Conservation (phyloP, 2,329 filamentous ascomycete species). For the Rutstroemia sp. region DNA sequence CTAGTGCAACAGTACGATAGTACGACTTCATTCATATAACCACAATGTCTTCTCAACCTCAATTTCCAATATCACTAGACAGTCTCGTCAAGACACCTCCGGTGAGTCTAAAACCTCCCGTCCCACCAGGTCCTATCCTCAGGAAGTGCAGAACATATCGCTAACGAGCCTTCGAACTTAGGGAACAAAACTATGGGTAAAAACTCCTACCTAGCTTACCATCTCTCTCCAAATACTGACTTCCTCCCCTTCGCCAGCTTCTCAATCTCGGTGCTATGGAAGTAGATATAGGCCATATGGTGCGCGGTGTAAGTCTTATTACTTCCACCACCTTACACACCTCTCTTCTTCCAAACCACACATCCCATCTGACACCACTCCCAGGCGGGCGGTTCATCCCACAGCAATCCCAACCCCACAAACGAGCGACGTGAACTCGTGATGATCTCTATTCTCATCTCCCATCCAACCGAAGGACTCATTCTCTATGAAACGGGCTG, state of each 20-base stretch:
- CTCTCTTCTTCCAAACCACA: background rate
- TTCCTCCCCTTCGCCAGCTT: background rate
- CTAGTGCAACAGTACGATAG: no score
- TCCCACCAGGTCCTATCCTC: no score
- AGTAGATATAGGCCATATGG: background rate
- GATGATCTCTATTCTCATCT: constrained; percentile 5
- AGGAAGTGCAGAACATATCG: no score
- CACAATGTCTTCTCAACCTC: no score
- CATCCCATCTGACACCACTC: background rate
- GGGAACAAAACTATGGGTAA: constrained; percentile 1
- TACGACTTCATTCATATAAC: no score
- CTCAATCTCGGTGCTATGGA: background rate
- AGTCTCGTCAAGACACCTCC: background rate
- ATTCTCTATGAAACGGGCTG: constrained; percentile 13
- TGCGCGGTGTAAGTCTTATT: background rate
- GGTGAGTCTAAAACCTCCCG: no score
- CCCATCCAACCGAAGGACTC: constrained; percentile 10
- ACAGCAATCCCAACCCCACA: background rate
- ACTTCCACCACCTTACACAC: background rate
- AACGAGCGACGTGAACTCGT: background rate
- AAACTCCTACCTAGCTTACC: background rate
- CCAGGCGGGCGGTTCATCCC: background rate
- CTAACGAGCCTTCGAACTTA: background rate
- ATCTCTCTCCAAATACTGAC: background rate
- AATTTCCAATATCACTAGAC: background rate